phyloP scores from a whole-genome alignment of 345 rosid genomes.

The Draba incana region DNA sequence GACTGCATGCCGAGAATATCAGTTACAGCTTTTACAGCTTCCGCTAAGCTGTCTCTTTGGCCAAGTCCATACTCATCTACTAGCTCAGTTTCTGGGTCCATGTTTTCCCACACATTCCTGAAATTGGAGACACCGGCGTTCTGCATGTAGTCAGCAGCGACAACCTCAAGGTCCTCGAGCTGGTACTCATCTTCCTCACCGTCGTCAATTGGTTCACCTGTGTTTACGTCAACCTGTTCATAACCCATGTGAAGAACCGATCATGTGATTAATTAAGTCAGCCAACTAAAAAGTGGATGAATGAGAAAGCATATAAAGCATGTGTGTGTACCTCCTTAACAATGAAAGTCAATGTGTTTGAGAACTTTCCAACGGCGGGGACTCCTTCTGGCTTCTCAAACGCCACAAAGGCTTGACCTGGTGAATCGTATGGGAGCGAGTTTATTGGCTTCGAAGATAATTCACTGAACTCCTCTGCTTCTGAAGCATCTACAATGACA shows the following conservation, averaged over 20 bases:
- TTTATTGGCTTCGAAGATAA: slow-evolving; percentile 65
- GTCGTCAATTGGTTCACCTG: slow-evolving; percentile 82
- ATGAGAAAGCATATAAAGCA: background rate
- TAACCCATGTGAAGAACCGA: background rate
- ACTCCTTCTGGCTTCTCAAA: slow-evolving; percentile 85
- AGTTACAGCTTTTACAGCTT: slow-evolving; percentile 78
- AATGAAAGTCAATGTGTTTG: slow-evolving; percentile 80
- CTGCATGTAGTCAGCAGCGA: slow-evolving; percentile 80
- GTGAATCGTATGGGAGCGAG: slow-evolving; percentile 90
- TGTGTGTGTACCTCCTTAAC: slow-evolving; percentile 70
- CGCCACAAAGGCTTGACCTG: slow-evolving; percentile 88
- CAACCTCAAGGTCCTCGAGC: slow-evolving; percentile 89
- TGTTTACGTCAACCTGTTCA: slow-evolving; percentile 70
- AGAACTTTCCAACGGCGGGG: slow-evolving; percentile 87
- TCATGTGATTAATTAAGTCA: background rate
- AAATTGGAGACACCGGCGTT: slow-evolving; percentile 81
- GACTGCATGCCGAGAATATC: slow-evolving; percentile 95
- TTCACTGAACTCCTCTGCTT: slow-evolving; percentile 84
- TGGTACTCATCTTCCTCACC: slow-evolving; percentile 95
- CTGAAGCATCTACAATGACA: slow-evolving; percentile 90
- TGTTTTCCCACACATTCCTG: slow-evolving; percentile 89
- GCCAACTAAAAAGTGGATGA: background rate
- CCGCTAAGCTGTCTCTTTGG: slow-evolving; percentile 74
- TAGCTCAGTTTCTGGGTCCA: slow-evolving; percentile 66
- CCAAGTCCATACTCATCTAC: slow-evolving; percentile 94